phyloP scores from a whole-genome alignment of 805 yeast species.

The Saccharomycopsis synnaedendra region DNA sequence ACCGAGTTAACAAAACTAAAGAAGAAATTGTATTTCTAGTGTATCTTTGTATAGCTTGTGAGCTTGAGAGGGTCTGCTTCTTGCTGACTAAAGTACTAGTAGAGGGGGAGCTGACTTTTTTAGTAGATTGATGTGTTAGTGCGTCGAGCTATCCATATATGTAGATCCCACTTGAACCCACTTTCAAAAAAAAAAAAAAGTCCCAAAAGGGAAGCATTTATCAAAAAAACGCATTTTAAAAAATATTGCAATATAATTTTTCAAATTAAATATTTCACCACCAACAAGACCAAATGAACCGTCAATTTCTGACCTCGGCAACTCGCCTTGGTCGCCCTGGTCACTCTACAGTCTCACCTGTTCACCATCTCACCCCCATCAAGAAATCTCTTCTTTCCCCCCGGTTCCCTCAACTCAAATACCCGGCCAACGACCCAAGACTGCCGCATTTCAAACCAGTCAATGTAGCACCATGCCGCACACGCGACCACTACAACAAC shows the following conservation, averaged over 20 bases:
- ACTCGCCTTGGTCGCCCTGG: constrained; percentile 35
- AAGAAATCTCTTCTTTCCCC: constrained; percentile 68
- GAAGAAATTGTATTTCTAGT: too few relatives aligned
- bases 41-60: too few relatives aligned
- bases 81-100: too few relatives aligned
- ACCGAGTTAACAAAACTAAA: too few relatives aligned
- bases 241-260: not conserved
- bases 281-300: not conserved
- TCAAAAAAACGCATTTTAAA: not conserved
- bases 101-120: too few relatives aligned
- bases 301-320: constrained; percentile 22
- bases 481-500: constrained; percentile 63
- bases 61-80: too few relatives aligned
- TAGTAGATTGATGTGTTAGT: too few relatives aligned
- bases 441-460: constrained; percentile 71
- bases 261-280: not conserved
- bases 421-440: constrained; percentile 62
- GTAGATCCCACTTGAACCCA: too few relatives aligned
- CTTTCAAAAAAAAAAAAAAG: not conserved
- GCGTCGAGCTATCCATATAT: too few relatives aligned
- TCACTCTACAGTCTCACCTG: constrained; percentile 74
- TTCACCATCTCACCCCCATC: constrained; percentile 78
- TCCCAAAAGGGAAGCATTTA: not conserved
- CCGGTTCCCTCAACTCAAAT: constrained; percentile 54
- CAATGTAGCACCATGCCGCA: constrained; percentile 68